These are phyloP conservation scores for Jatropha podagrica DNA, from an alignment of 441 rosid species.

Conservation along the genomic window DNA sequence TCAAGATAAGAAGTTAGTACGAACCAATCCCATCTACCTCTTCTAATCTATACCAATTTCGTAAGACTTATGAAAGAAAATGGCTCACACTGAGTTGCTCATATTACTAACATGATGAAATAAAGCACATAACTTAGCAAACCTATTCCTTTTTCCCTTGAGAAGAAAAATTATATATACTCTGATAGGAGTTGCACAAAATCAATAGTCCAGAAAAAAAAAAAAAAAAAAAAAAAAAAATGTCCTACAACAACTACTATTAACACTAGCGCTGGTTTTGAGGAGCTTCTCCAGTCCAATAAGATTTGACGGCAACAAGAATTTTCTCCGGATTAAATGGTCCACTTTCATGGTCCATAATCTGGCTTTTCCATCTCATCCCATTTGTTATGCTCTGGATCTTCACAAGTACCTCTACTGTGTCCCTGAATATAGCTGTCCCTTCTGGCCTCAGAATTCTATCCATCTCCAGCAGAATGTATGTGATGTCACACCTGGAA, in stretches of 20 bases:
- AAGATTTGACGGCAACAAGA: constrained; percentile 77
- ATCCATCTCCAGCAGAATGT: constrained; percentile 93
- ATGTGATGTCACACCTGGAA: constrained; percentile 72
- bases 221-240: not conserved
- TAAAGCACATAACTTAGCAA: not conserved
- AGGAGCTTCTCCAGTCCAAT: constrained; percentile 73
- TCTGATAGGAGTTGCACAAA: not conserved
- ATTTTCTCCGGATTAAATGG: constrained; percentile 95
- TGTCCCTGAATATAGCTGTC: constrained; percentile 83
- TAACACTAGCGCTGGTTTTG: constrained; percentile 29
- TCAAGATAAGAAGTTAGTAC: too few species aligned
- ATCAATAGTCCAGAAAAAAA: not conserved
- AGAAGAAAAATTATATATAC: not conserved
- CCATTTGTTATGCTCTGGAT: constrained; percentile 70
- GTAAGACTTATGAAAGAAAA: too few species aligned
- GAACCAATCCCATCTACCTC: too few species aligned
- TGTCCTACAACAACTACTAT: not conserved
- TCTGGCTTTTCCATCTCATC: constrained; percentile 88
- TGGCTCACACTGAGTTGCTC: too few species aligned
- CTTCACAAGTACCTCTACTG: constrained; percentile 74
- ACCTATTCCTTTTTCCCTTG: constrained; percentile 13
- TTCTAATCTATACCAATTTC: too few species aligned
- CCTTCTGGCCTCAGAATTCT: constrained; percentile 93
- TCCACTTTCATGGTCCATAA: constrained; percentile 92
- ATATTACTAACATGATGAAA: not conserved